Evolutionary conservation across 1,284 basidiomycete genomes (phyloP), one percentile per base, ranked within the genome.

Genomic region (Ceratobasidium sp.): DNA sequence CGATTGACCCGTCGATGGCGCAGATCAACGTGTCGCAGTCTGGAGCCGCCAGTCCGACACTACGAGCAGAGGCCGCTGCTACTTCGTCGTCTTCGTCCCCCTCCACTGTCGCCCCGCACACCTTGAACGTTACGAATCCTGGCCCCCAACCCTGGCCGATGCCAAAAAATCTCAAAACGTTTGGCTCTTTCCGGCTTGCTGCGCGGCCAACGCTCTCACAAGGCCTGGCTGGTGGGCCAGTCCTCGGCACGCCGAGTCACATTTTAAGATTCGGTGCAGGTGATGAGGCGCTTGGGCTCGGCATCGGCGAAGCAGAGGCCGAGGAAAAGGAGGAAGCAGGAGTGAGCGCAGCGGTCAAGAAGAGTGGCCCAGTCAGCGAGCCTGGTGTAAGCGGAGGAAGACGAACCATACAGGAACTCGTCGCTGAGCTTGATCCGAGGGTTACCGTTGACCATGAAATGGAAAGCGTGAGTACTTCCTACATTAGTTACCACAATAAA

Each of bases 361-460:
- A 68, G 43, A 27, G 38, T 17, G 64, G 64, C 5, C 32, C 65
- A 1, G 43, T 22, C 6, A 53, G 62, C 12, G 62, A 55, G 29
- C 53, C 52, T 1, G 65, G 65, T 10, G 65, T 68, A 7, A 52
- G 57, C n/a, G 20, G 34, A 25, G 65, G 65, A 20, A 55, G 27
- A 53, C 27, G 65, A 50, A 68, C 65, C 13, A 78, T 99, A 70
- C 91, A 96, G 75, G 96, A 98, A 76, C 80, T 99, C 35, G 93
- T 98, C 1, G 88, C 91, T 38, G 92, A 90, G 74, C 87, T 98
- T 25, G 96, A 98, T 78, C 90, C 91, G 22, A 92, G 91, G 74
- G 90, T 98, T 52, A 90, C 90, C 78, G 86, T 96, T 69, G 92
- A 94, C 73, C 86, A 90, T 2, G 92, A 94, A 67, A 92, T 95